These are phyloP conservation scores for Pseudogymnoascus verrucosus DNA, from an alignment of 2,329 filamentous ascomycete genomes.

Conservation along the genomic window DNA sequence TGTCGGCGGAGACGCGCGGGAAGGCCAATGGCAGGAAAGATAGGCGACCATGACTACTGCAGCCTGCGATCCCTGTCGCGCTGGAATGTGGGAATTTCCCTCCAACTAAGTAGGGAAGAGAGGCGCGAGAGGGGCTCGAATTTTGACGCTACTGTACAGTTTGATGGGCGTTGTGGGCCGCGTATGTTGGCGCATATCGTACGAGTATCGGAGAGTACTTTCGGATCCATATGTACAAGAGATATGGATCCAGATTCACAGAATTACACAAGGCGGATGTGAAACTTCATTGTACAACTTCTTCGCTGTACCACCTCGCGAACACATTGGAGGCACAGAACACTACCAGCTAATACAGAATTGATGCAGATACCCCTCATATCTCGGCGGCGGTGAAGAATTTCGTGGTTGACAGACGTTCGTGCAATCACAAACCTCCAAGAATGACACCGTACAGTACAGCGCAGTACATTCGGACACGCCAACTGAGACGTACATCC, in stretches of 20 bases:
- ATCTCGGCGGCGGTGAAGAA: neutral
- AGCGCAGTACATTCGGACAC: neutral
- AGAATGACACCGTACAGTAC: neutral
- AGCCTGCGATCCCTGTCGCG: constrained; percentile 5
- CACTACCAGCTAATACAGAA: neutral
- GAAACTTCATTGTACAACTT: neutral
- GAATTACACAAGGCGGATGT: neutral
- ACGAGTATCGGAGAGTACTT: neutral
- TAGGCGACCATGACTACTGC: constrained; percentile 1
- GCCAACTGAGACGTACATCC: neutral
- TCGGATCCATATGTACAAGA: neutral
- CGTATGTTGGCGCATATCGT: neutral
- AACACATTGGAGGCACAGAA: neutral
- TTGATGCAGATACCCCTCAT: neutral
- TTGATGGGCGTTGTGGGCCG: constrained; percentile 1
- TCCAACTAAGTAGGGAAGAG: neutral
- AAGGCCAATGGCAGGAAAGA: constrained; percentile 2
- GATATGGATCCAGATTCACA: neutral
- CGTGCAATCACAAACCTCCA: neutral
- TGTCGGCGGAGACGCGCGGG: neutral
- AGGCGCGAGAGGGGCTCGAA: neutral
- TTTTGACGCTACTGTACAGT: neutral
- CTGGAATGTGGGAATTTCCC: constrained; percentile 4
- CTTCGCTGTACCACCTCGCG: neutral
- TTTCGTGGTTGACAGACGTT: no score